Conservation (phyloP, 192 early-diverging fungal genomes). For the Paraglomus occultum region DNA sequence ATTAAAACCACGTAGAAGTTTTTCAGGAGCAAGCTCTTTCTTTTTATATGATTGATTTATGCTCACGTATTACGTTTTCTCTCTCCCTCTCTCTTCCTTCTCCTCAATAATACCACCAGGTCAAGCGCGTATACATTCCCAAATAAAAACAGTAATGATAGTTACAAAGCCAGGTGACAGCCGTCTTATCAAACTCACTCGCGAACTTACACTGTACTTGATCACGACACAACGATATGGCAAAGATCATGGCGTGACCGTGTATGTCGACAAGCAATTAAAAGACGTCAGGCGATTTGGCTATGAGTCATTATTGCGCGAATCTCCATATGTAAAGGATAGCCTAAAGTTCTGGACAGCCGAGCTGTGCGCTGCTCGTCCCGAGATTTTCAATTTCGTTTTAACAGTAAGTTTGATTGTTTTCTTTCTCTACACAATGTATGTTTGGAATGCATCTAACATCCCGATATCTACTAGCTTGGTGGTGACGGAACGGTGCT, state of each 20-base stretch:
- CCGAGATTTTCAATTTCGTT: constrained; percentile 82
- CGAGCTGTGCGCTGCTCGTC: constrained; percentile 63
- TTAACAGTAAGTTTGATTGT: constrained; percentile 60
- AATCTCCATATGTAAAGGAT: constrained; percentile 41
- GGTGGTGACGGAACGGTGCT: constrained; percentile 97
- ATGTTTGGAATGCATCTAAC: background rate
- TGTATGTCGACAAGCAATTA: constrained; percentile 65
- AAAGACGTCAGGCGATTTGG: constrained; percentile 57
- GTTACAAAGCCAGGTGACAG: constrained; percentile 75
- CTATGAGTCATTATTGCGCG: constrained; percentile 45
- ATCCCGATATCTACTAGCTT: constrained; percentile 43
- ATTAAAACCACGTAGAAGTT: no score
- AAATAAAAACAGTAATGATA: constrained; percentile 62
- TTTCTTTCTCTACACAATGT: background rate
- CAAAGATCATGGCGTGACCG: constrained; percentile 43
- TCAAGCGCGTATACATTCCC: constrained; percentile 44
- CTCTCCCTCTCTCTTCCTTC: background rate
- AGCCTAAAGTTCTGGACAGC: constrained; percentile 73
- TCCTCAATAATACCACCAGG: constrained; percentile 18
- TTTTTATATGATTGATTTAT: background rate
- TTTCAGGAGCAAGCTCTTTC: background rate
- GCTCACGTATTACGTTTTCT: background rate
- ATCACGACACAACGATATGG: constrained; percentile 47
- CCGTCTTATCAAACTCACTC: constrained; percentile 62
- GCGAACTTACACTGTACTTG: constrained; percentile 68